A percentile compares a stretch with the other conserved stretches of the same genome.
phyloP scores from a whole-genome alignment of 768 basidiomycete genomes.

The Cyclocybe cylindracea region DNA sequence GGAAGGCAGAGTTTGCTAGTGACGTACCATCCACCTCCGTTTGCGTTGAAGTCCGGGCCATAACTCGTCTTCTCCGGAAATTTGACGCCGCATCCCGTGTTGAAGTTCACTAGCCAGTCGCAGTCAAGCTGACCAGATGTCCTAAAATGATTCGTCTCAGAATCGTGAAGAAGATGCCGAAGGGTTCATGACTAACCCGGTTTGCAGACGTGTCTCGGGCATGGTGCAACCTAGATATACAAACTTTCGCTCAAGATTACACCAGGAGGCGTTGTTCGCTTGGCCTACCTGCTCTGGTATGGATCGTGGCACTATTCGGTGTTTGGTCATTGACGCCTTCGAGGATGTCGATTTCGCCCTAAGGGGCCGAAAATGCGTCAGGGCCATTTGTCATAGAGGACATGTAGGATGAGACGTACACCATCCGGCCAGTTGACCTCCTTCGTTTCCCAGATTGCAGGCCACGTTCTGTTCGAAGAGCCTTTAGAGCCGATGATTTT shows the following conservation, averaged over 20 bases:
- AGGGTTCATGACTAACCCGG: conserved; percentile 32
- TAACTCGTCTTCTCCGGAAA: conserved; percentile 38
- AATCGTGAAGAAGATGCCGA: not conserved
- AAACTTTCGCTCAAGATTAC: too few species aligned
- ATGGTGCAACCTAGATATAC: conserved; percentile 43
- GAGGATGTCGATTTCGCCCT: conserved; percentile 52
- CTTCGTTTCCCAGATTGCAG: conserved; percentile 39
- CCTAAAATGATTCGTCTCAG: conserved; percentile 14
- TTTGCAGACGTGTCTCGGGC: conserved; percentile 36
- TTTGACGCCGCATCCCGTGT: conserved; percentile 53
- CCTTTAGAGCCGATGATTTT: not conserved
- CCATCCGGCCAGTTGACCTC: conserved; percentile 37
- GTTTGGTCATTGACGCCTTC: conserved; percentile 59
- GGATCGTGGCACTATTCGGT: conserved; percentile 55
- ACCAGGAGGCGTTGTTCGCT: not conserved
- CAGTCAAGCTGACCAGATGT: conserved; percentile 41
- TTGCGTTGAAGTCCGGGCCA: conserved; percentile 55
- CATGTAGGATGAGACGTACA: conserved; percentile 10
- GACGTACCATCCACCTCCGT: conserved; percentile 61
- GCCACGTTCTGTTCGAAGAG: conserved; percentile 38
- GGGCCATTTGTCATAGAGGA: not conserved
- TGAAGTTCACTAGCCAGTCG: conserved; percentile 42
- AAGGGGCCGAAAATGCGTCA: not conserved
- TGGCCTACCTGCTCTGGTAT: conserved; percentile 47
- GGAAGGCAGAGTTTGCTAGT: not conserved